Conservation (phyloP, 139 green algal species). For the Choricystis sp. region DNA sequence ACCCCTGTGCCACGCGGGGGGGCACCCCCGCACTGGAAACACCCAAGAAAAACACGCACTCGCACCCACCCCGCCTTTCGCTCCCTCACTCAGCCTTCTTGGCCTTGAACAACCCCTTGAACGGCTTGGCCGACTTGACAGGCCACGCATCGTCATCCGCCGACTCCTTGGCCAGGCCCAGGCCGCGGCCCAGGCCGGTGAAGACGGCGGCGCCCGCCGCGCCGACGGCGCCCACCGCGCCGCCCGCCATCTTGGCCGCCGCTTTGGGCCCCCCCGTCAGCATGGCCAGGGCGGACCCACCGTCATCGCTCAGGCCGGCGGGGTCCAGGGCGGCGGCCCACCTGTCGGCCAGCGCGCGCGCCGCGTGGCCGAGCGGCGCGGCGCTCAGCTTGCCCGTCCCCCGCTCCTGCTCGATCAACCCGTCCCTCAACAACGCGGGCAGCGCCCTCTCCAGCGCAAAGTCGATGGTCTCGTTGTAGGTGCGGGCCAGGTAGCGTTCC, state of each 20-base stretch:
- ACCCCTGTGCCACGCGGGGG: too few relatives aligned
- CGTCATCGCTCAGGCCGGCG: background rate
- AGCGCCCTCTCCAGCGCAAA: slow-evolving; percentile 31
- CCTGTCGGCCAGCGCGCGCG: background rate
- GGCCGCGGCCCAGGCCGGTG: too few relatives aligned
- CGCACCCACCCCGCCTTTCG: too few relatives aligned
- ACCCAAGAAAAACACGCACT: too few relatives aligned
- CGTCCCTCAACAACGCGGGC: slow-evolving; percentile 22
- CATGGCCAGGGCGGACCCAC: background rate
- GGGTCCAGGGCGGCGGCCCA: background rate
- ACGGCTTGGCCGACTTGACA: too few relatives aligned
- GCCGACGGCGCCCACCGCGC: background rate
- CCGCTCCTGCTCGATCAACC: slow-evolving; percentile 11
- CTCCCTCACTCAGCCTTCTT: too few relatives aligned
- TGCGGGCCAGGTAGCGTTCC: slow-evolving; percentile 20
- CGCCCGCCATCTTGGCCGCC: background rate
- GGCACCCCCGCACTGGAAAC: too few relatives aligned
- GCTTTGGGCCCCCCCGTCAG: background rate
- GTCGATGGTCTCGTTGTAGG: slow-evolving; percentile 34
- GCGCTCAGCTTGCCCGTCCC: background rate
- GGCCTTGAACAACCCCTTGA: too few relatives aligned
- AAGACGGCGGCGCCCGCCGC: background rate
- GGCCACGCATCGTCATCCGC: too few relatives aligned
- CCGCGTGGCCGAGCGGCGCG: background rate
- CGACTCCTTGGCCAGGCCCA: too few relatives aligned